Base-by-base conservation (phyloP, 371 early-diverging fungal species). In the Edhazardia aedis region DNA sequence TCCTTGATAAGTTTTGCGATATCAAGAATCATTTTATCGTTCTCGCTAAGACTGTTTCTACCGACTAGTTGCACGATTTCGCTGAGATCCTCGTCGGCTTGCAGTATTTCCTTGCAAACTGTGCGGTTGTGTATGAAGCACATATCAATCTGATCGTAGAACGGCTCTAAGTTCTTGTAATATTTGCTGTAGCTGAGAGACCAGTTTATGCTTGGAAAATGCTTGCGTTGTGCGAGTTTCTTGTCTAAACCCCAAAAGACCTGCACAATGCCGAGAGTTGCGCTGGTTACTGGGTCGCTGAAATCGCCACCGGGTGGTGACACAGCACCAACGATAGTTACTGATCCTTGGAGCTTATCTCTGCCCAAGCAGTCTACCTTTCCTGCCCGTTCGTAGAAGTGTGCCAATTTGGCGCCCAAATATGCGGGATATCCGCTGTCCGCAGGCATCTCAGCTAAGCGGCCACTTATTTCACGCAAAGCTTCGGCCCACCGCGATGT, bases 211-310 rank as follows among this genome's bases (percentile, higher is more conserved):
- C 95, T 93, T 7, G 99, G 99, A 81, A 96, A 98, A 77, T 98
- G 96, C 78, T 98, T 96, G 68, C 96, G 82, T 75, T 98, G 99
- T 21, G 99, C 99, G 38, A 98, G 78, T 76, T 96, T 98, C 80
- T 98, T 98, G 76, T 98, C 99, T 58, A 98, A 76, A 59, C 96
- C 99, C 99, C 99, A 98, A 78, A 98, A 98, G 40, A 96, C 96
- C 70, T 98, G 96, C 0, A 93, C 96, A 71, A 96, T 96, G 76
- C 93, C 81, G 30, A 98, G 78, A 2, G 95, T 96, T 7, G 99
- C 83, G 19, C 88, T 77, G 23, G 99, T 98, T 30, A 98, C 96
- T 26, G 99, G 95, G 75, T 98, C 99, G 52, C 92, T 88, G 75
- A 93, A 95, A 75, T 98, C 99, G 29, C 75, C 75, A 68, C 99